Evolutionary conservation across 192 early-diverging fungal genomes (phyloP).

Genomic region (Chytriomyces hyalinus): DNA sequence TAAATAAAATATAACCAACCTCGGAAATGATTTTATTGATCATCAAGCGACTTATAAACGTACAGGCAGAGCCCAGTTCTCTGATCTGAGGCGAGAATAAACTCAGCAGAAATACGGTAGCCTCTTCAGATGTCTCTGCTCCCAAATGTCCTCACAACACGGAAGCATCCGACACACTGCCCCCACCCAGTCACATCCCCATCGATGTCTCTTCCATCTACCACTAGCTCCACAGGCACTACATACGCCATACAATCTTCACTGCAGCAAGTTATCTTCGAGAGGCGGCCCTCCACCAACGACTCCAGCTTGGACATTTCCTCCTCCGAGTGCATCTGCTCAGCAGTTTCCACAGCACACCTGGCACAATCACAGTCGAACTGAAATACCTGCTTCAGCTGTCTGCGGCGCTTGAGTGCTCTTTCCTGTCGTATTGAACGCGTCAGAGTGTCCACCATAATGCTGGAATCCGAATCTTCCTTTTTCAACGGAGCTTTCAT

Average conservation of each 20-base stretch:
- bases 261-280: neutral
- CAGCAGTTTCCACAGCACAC: constrained; percentile 33
- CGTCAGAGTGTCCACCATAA: neutral
- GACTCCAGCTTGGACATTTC: neutral
- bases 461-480: no score
- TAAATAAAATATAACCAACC: neutral
- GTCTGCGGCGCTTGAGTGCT: constrained; percentile 21
- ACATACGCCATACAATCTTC: constrained; percentile 4
- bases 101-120: neutral
- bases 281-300: neutral
- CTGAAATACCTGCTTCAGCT: constrained; percentile 43
- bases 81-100: no score
- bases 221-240: neutral
- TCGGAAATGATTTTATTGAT: no score
- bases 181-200: neutral
- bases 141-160: neutral
- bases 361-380: constrained; percentile 54
- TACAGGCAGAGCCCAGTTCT: no score
- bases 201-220: neutral
- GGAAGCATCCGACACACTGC: neutral
- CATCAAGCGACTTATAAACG: no score
- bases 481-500: no score
- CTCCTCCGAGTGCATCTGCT: neutral
- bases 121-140: neutral
- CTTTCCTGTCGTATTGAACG: neutral